These are phyloP conservation scores for Boletus reticulatus DNA, from an alignment of 768 basidiomycete genomes.

Conservation along the genomic window DNA sequence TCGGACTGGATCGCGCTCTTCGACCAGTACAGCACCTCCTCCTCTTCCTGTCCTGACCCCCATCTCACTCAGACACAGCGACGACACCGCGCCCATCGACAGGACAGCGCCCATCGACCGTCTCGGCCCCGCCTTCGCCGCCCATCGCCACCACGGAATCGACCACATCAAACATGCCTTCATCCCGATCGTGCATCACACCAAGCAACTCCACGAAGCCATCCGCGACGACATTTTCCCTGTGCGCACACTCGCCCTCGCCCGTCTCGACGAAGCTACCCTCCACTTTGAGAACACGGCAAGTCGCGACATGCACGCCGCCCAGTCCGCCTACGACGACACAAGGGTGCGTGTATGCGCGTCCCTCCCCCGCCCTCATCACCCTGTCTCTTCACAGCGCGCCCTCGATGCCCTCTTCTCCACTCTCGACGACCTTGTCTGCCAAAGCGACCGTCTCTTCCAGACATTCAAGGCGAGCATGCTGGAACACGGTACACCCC, in stretches of 20 bases:
- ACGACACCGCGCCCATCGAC: constrained; percentile 40
- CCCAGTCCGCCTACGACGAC: constrained; percentile 37
- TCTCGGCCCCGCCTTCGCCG: constrained; percentile 38
- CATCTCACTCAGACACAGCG: constrained; percentile 25
- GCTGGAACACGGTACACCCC: constrained; percentile 45
- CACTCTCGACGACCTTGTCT: constrained; percentile 49
- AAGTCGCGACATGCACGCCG: constrained; percentile 42
- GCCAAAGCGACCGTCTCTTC: constrained; percentile 51
- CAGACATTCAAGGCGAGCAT: constrained; percentile 42
- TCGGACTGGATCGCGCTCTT: constrained; percentile 32
- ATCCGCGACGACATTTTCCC: constrained; percentile 35
- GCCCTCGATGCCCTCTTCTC: constrained; percentile 40
- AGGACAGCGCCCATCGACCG: constrained; percentile 46
- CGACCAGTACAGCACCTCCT: constrained; percentile 20
- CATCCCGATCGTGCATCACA: constrained; percentile 34
- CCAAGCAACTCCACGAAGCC: constrained; percentile 35
- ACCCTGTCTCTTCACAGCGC: constrained; percentile 33
- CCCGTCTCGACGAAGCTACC: constrained; percentile 54
- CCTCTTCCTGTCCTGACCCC: neutral
- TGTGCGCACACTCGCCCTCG: constrained; percentile 38
- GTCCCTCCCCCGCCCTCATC: constrained; percentile 1
- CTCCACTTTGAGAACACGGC: constrained; percentile 48
- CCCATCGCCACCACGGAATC: constrained; percentile 29
- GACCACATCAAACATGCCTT: constrained; percentile 33
- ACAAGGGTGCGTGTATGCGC: constrained; percentile 42